Percentiles rank a stretch among this genome's conserved stretches.
phyloP scores from a whole-genome alignment of 768 basidiomycete species.

The Pleurotus eryngii region DNA sequence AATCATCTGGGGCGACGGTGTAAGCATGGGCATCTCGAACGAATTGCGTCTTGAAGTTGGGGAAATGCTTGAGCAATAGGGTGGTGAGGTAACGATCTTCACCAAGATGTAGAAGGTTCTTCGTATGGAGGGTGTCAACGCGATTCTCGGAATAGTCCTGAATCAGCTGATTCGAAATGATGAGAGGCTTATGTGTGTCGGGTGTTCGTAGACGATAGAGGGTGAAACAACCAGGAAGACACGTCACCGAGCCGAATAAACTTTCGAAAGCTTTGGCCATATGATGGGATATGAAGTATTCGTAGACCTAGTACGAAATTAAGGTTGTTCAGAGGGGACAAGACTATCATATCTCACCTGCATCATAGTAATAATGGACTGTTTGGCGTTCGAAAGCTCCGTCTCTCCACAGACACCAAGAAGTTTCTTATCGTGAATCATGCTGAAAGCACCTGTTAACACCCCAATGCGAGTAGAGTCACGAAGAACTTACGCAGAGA shows the following conservation, averaged over 20 bases:
- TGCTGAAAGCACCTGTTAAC: slow-evolving; percentile 42
- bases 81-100: slow-evolving; percentile 99
- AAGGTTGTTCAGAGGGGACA: background rate
- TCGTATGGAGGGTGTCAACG: slow-evolving; percentile 97
- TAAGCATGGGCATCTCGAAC: slow-evolving; percentile 91
- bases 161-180: slow-evolving; percentile 88
- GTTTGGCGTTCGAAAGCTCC: slow-evolving; percentile 86
- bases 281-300: slow-evolving; percentile 99
- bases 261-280: slow-evolving; percentile 98
- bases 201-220: slow-evolving; percentile 93
- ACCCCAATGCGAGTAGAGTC: background rate
- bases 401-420: slow-evolving; percentile 97
- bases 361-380: slow-evolving; percentile 96
- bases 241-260: slow-evolving; percentile 96
- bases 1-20: slow-evolving; percentile 94
- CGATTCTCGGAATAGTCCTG: slow-evolving; percentile 94
- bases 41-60: slow-evolving; percentile 91
- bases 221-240: slow-evolving; percentile 98
- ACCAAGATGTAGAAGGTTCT: slow-evolving; percentile 95
- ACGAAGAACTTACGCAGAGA: slow-evolving; percentile 75
- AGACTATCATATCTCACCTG: slow-evolving; percentile 48
- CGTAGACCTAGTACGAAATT: slow-evolving; percentile 67
- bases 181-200: slow-evolving; percentile 92
- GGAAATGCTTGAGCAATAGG: slow-evolving; percentile 93
- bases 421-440: slow-evolving; percentile 95